Percentiles rank a stretch among this genome's conserved stretches.
Conservation (phyloP, 495 filamentous ascomycete genomes). For the Trichoderma erinaceum region DNA sequence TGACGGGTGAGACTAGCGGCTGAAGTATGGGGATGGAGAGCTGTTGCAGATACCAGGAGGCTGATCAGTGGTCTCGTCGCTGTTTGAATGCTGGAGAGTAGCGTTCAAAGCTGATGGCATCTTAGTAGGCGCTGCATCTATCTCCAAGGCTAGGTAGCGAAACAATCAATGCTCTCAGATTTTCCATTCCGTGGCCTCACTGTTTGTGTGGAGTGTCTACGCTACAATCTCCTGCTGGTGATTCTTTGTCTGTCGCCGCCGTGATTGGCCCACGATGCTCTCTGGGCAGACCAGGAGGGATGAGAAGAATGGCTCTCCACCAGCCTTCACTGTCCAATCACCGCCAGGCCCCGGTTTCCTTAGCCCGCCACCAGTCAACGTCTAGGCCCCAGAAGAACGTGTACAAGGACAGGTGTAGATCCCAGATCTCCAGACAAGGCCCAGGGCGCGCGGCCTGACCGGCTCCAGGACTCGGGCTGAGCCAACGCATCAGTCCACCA, state of each 20-base stretch:
- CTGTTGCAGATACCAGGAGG: neutral
- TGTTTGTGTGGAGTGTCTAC: no score
- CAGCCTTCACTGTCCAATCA: no score
- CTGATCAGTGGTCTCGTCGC: neutral
- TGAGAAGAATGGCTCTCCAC: no score
- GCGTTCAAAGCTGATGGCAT: no score
- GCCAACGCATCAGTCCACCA: slow-evolving; percentile 12
- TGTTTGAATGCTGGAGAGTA: neutral
- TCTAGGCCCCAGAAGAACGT: no score
- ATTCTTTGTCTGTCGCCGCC: neutral
- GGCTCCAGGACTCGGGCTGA: slow-evolving; percentile 7
- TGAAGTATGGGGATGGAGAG: neutral
- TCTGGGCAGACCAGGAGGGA: no score
- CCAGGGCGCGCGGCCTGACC: slow-evolving; percentile 4
- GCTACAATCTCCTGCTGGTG: neutral
- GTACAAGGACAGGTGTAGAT: neutral
- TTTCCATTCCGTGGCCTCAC: neutral
- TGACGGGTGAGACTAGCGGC: neutral
- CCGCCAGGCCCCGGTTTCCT: neutral
- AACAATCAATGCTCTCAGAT: neutral
- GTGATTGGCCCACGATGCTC: no score
- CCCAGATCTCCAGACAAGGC: slow-evolving; percentile 5
- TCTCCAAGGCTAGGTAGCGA: neutral
- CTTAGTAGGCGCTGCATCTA: no score
- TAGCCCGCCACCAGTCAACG: neutral